Evolutionary conservation across 768 basidiomycete genomes (phyloP).

Genomic region (Trametes meyenii): DNA sequence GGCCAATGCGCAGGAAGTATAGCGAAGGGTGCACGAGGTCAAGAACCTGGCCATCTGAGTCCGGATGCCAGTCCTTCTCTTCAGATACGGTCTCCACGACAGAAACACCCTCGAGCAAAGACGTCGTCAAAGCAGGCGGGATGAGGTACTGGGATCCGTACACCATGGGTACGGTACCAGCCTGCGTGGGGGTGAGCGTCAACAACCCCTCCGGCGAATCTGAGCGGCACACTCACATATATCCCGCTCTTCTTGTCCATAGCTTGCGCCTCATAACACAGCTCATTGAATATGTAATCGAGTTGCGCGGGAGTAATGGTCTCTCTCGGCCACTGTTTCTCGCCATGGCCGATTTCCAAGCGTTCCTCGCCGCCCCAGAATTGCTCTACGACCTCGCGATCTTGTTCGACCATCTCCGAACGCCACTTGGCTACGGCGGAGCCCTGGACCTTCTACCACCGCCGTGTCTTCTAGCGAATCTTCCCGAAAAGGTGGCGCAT

Average conservation of each 20-base stretch:
- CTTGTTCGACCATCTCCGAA: constrained; percentile 6
- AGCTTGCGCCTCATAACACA: not conserved
- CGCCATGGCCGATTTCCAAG: not conserved
- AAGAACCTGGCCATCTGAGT: constrained; percentile 44
- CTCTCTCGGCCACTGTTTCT: constrained; percentile 6
- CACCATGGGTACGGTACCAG: not conserved
- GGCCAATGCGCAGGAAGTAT: constrained; percentile 34
- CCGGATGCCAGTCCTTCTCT: constrained; percentile 49
- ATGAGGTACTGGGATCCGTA: not conserved
- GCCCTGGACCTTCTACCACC: constrained; percentile 7
- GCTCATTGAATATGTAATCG: constrained; percentile 3
- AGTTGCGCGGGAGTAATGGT: not conserved
- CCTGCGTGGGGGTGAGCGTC: not conserved
- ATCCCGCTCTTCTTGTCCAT: not conserved
- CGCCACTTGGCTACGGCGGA: not conserved
- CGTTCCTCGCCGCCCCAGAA: constrained; percentile 3
- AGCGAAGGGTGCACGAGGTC: constrained; percentile 51
- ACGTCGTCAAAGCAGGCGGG: no score
- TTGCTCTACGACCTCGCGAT: not conserved
- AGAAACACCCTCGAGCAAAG: no score
- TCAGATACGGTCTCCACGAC: constrained; percentile 1
- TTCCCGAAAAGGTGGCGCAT: constrained; percentile 2
- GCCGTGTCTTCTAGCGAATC: constrained; percentile 1
- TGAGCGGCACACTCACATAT: not conserved
- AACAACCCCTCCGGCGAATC: no score